Evolutionary conservation across 495 filamentous ascomycete genomes (phyloP).

Genomic region (Trichocladium uniseriatum): DNA sequence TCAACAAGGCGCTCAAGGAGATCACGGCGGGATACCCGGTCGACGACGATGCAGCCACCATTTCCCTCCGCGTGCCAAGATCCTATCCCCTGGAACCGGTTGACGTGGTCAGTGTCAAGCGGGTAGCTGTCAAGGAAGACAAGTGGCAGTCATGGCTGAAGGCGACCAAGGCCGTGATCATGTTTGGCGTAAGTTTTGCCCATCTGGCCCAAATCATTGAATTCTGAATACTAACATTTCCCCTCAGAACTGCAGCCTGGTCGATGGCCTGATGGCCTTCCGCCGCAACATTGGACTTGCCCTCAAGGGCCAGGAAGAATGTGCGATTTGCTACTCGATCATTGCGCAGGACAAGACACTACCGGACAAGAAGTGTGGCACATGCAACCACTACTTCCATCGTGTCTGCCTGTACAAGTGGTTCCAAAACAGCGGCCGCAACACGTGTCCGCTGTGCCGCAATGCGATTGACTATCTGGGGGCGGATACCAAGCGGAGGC

Average conservation of each 20-base stretch:
- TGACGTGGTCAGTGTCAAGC: conserved; percentile 63
- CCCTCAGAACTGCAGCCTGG: conserved; percentile 60
- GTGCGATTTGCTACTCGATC: conserved; percentile 93
- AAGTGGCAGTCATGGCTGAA: conserved; percentile 84
- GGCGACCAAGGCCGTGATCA: conserved; percentile 84
- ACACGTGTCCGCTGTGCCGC: conserved; percentile 80
- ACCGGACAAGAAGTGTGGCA: conserved; percentile 82
- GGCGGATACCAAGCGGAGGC: conserved; percentile 17
- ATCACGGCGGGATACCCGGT: conserved; percentile 74
- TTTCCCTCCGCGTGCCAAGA: conserved; percentile 66
- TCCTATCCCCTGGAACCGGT: conserved; percentile 74
- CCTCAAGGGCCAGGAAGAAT: conserved; percentile 88
- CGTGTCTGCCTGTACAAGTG: conserved; percentile 82
- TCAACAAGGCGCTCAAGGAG: conserved; percentile 59
- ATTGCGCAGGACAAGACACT: conserved; percentile 77
- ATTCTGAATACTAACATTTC: conserved; percentile 5
- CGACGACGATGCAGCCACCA: conserved; percentile 74
- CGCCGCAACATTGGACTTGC: conserved; percentile 73
- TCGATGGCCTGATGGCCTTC: conserved; percentile 77
- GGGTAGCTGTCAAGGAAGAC: conserved; percentile 77
- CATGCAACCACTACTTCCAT: conserved; percentile 94
- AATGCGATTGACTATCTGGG: conserved; percentile 66
- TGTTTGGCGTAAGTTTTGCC: conserved; percentile 54
- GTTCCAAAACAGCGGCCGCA: conserved; percentile 88
- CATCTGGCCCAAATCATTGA: neutral